Evolutionary conservation across 1,284 basidiomycete species (phyloP).

Genomic region (Athelia sp.): DNA sequence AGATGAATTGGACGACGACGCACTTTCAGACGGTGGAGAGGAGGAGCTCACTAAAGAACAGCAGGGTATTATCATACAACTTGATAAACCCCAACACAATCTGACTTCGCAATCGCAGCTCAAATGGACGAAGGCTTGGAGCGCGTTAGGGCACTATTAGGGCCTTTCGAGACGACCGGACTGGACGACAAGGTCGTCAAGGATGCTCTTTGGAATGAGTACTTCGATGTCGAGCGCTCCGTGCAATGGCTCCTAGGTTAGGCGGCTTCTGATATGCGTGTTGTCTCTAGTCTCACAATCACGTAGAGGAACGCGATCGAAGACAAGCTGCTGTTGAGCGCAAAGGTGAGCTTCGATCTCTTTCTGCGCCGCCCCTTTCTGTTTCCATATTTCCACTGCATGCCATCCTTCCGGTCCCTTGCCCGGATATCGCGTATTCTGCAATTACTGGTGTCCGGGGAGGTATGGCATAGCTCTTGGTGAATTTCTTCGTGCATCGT

Average conservation of each 20-base stretch:
- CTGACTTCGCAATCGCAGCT: constrained; percentile 35
- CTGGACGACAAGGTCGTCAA: constrained; percentile 74
- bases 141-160: constrained; percentile 63
- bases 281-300: constrained; percentile 3
- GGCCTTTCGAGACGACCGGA: constrained; percentile 58
- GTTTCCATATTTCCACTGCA: constrained; percentile 22
- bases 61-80: constrained; percentile 39
- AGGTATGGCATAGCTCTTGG: constrained; percentile 8
- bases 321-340: constrained; percentile 56
- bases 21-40: constrained; percentile 65
- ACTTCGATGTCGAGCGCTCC: constrained; percentile 82
- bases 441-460: constrained; percentile 11
- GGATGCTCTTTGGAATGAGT: constrained; percentile 84
- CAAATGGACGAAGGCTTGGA: constrained; percentile 71
- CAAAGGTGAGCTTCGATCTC: constrained; percentile 69
- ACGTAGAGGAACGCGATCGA: constrained; percentile 56
- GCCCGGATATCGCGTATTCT: constrained; percentile 9
- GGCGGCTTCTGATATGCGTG: constrained; percentile 15
- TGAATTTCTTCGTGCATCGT: background rate
- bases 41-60: constrained; percentile 69
- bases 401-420: constrained; percentile 4
- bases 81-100: constrained; percentile 3
- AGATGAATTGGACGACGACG: constrained; percentile 78
- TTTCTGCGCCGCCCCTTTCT: constrained; percentile 19
- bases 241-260: constrained; percentile 70